Base-by-base conservation (phyloP, 495 filamentous ascomycete species). In the Pyrenula massariospora region DNA sequence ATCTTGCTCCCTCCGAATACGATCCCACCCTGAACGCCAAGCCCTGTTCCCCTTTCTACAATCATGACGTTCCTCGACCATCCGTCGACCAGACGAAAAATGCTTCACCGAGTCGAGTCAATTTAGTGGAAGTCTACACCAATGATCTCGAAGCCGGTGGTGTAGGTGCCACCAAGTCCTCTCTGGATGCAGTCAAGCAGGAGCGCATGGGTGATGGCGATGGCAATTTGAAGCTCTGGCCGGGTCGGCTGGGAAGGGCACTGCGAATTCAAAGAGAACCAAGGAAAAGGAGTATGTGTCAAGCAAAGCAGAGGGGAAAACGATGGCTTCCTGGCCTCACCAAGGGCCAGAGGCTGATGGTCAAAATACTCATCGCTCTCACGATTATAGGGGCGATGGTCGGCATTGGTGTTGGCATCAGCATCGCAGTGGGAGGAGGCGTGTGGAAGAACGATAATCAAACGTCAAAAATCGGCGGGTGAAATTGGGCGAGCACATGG, bases 401-500 rank as follows among this genome's bases (percentile, higher is more conserved):
- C 12, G 82, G 77, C 1, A 71, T 87, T 50, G 82, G 81, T 22
- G 60, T 87, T 57, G 84, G 84, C 8, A 84, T 87, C 55, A 80
- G 75, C 2, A 75, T 70, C 25, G 80, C 79, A 2, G 82, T 85
- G 1, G 80, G 80, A 25, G 81, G 78, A 10, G 79, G 80, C 1
- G 74, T 79, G 12, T 84, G 80, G 75, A 75, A 66, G 56, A 66
- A 59, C 1, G 63, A 67, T 54, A 56, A 72, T 11, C 59, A 65
- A 24, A 63, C 69, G 23, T 62, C 60, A 15, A 53, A 59, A 0
- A 62, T 64, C 57, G 61, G 65, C 25, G 50, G 53, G 53, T 12
- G 53, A 23, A 22, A 23, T 8, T 5, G 15, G 31, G 31, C 31
- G 5, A 42, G 31, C 31, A 42, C 31, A 5, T 42, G 31, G 31